Evolutionary conservation across 768 basidiomycete genomes (phyloP).

Genomic region (Trametes cubensis): DNA sequence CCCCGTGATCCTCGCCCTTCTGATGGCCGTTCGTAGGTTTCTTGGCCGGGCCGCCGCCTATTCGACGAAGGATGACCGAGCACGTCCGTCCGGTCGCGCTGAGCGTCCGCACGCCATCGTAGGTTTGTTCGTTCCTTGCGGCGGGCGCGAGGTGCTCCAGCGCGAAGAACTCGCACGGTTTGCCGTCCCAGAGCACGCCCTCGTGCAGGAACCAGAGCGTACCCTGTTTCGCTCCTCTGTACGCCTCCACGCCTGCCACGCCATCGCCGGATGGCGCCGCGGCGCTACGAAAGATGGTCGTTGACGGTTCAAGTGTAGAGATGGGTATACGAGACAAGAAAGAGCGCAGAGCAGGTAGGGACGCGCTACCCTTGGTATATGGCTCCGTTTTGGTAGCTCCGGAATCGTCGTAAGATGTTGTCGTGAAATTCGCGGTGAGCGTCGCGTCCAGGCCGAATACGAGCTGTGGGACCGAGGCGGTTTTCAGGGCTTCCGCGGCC

Average conservation of each 20-base stretch:
- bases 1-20: conserved; percentile 10
- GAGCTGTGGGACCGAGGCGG: conserved; percentile 44
- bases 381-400: conserved; percentile 35
- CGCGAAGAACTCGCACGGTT: conserved; percentile 79
- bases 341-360: conserved; percentile 49
- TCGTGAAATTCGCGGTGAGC: conserved; percentile 44
- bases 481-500: conserved; percentile 27
- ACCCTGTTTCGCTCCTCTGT: conserved; percentile 70
- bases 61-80: conserved; percentile 51
- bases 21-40: not conserved
- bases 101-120: conserved; percentile 47
- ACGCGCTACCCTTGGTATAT: conserved; percentile 54
- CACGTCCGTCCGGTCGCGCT: conserved; percentile 71
- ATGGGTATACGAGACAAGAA: conserved; percentile 55
- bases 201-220: conserved; percentile 70
- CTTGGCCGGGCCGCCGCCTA: conserved; percentile 31
- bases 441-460: conserved; percentile 74
- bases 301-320: conserved; percentile 50
- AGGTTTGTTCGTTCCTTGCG: conserved; percentile 46
- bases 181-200: conserved; percentile 75
- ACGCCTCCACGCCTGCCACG: conserved; percentile 64
- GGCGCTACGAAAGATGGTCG: conserved; percentile 59
- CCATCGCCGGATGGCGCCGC: conserved; percentile 25
- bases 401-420: conserved; percentile 37
- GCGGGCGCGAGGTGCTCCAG: conserved; percentile 50